Base-by-base conservation (phyloP, 1,284 basidiomycete species). In the Quambalaria eucalypti region DNA sequence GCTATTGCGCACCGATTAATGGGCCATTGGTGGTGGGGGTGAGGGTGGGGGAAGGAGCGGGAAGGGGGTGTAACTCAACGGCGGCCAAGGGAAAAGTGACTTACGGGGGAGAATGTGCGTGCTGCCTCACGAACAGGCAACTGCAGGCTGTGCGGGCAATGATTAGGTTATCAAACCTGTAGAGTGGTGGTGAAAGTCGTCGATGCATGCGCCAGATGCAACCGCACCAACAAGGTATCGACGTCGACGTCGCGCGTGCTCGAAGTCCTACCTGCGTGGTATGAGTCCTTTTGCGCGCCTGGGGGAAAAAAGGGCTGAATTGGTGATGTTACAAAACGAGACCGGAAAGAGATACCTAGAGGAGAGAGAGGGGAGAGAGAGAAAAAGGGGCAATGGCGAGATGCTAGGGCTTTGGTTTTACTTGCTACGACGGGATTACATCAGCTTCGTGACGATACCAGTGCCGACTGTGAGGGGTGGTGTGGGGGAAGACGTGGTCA, bases 361-460 rank as follows among this genome's bases (percentile, higher is more conserved):
- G n/a, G n/a, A n/a, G n/a, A n/a, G n/a, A n/a, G n/a, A n/a, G n/a
- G n/a, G n/a, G n/a, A n/a, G n/a, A n/a, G n/a, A n/a, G n/a, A n/a
- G n/a, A n/a, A n/a, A n/a, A n/a, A n/a, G n/a, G n/a, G n/a, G 36
- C 16, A 10, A 39, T 39, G 36, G 36, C 16, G 21, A 39, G 36
- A 39, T 39, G 36, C 36, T 3, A 21, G 5, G 16, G 16, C 21
- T 12, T 14, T n/a, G 10, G 36, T 39, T 21, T 14, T 39, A 39
- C 16, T n/a, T 39, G 36, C 16, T 39, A 14, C 10, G 36, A 5
- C 16, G 36, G 16, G 21, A 10, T 12, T 39, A 39, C 42, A 46
- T 46, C 55, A 73, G 67, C 62, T 69, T 55, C 60, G 71, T 71
- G 38, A 74, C 69, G 55, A 74, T 69, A 51, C 72, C 72, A 9